Evolutionary conservation across 371 early-diverging fungal genomes (phyloP), one percentile per base, ranked within the genome.

Genomic region (Blakeslea trispora): DNA sequence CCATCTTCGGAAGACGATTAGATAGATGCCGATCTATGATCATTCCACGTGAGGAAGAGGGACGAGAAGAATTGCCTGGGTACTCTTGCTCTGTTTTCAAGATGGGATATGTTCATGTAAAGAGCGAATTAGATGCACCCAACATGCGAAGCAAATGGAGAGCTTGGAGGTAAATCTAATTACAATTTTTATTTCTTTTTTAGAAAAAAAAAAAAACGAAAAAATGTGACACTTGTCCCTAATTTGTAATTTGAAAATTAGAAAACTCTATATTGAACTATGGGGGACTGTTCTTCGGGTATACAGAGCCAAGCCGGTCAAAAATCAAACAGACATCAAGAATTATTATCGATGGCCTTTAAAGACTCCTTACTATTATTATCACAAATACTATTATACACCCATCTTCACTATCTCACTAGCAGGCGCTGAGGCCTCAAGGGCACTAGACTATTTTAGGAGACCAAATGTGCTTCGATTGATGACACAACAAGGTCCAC

Each of bases 101-200:
- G 37, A 75, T 75, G 75, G 79, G 79, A 3, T 72, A 78, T 64
- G 70, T 78, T 7, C 41, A 62, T 55, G 62, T 78, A 15, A 78
- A 78, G 44, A 69, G 66, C 37, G 75, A 75, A 50, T 57, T 63
- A 34, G 79, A 78, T 57, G 42, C 61, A 35, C 75, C 79, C 1
- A 64, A 69, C 42, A 55, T 64, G 0, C 57, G 60, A 45, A 60
- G 63, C 3, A 61, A 63, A 43, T 66, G 71, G 54, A 64, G 79
- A 39, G 46, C 59, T 11, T 78, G 79, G 79, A 75, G 68, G 73
- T 78, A 68, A 45, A 28, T 28, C 3, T 7, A 28, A 8, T 14
- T 17, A 40, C 9, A 19, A 23, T 17, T n/a, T 18, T 18, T n/a
- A 41, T 23, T 44, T 14, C 3, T 44, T 3, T 32, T 40, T 19